Base-by-base conservation (phyloP, 345 rosid genomes). In the Populus davidiana region DNA sequence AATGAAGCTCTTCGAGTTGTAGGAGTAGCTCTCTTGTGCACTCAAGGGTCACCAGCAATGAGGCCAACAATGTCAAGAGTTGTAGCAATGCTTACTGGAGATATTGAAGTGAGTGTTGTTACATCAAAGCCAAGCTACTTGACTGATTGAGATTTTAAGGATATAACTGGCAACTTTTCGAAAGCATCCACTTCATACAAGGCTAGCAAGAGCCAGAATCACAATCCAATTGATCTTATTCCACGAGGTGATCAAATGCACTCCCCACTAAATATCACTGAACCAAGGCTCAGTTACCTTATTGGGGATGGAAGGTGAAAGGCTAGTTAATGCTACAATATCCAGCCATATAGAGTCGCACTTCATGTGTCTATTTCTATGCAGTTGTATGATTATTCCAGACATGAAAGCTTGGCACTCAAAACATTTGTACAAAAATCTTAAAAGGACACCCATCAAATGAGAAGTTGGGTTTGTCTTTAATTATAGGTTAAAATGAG, bases 31-130 rank as follows among this genome's bases (percentile, higher is more conserved):
- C 86, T 83, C 8, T 64, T 83, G 44, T 83, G 86, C 70, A 83
- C 86, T 27, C 86, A 83, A n/a, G 77, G 80, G 29, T 83, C 86
- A 23, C 86, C 84, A 36, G 18, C 63, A 59, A 7, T 41, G 36
- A 44, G 86, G 44, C 86, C 86, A 6, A n/a, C 86, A 2, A 83
- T 83, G 86, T 83, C 86, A 5, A 81, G 86, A 0, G 83, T 71
- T 39, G 82, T 83, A 23, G 77, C 72, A 5, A 83, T 83, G 86
- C 83, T 83, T 10, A 23, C 79, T 0, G 86, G 83, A 29, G 86
- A 83, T 47, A 25, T 75, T 39, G 86, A 83, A 78, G 80, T 80
- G 23, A 74, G 77, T 41, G 5, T 38, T 41, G 83, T 75, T 14
- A 56, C 54, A 9, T 59, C 83, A 29, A 83, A 74, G 70, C 86